phyloP scores from a whole-genome alignment of 1,284 basidiomycete genomes.

The Papiliotrema flavescens region DNA sequence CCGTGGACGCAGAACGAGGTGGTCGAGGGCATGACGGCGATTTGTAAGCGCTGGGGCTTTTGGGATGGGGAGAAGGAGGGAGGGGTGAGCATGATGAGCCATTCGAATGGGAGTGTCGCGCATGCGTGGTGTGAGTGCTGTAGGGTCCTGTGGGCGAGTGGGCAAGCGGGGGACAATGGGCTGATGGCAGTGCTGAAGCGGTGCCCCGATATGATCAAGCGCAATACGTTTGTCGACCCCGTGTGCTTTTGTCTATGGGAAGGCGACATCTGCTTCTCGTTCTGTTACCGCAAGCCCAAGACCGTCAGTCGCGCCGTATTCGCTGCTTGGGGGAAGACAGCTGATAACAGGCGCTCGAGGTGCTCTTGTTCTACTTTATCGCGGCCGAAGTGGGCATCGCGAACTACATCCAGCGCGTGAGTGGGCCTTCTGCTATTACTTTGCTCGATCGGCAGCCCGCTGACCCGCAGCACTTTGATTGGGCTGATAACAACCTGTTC shows the following conservation, averaged over 20 bases:
- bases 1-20: conserved; percentile 65
- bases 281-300: conserved; percentile 65
- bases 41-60: conserved; percentile 65
- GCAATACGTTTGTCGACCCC: conserved; percentile 85
- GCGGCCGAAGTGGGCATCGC: conserved; percentile 79
- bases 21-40: conserved; percentile 57
- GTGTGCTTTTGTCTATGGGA: conserved; percentile 80
- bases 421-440: conserved; percentile 4
- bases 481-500: conserved; percentile 84
- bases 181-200: conserved; percentile 61
- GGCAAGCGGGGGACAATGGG: neutral
- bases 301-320: conserved; percentile 52
- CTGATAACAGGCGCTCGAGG: conserved; percentile 60
- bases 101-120: conserved; percentile 62
- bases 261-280: conserved; percentile 85
- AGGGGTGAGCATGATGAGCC: conserved; percentile 74
- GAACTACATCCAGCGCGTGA: conserved; percentile 68
- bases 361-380: conserved; percentile 80
- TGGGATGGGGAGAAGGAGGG: conserved; percentile 27
- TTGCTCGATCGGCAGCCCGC: neutral
- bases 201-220: conserved; percentile 61
- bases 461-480: conserved; percentile 50
- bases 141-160: no score
- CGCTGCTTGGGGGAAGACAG: conserved; percentile 6
- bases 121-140: conserved; percentile 44